phyloP scores from a whole-genome alignment of 139 green algal species.

The Chlamydomonas sphaeroides region DNA sequence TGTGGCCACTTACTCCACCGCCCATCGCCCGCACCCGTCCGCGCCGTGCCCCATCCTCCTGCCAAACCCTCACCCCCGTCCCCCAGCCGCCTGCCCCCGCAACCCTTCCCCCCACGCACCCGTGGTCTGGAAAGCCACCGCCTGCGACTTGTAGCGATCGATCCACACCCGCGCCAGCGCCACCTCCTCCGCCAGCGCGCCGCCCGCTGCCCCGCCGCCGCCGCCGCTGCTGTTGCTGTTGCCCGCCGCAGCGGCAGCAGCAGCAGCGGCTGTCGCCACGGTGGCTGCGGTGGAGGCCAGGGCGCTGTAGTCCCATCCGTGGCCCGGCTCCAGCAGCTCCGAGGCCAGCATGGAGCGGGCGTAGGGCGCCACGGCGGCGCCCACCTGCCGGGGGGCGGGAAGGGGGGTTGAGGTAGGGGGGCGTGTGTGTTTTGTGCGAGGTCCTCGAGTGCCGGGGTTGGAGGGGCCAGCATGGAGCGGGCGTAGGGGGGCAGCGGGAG shows the following conservation, averaged over 20 bases:
- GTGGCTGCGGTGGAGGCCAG: no score
- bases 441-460: background rate
- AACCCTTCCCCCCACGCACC: no score
- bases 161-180: constrained; percentile 13
- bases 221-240: background rate
- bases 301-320: constrained; percentile 60
- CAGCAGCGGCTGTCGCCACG: background rate
- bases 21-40: no score
- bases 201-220: background rate
- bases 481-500: constrained; percentile 32
- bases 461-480: constrained; percentile 16
- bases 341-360: constrained; percentile 31
- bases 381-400: constrained; percentile 1
- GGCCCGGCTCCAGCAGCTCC: constrained; percentile 62
- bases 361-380: constrained; percentile 26
- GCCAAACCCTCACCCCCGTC: no score
- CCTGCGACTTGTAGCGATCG: constrained; percentile 6
- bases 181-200: background rate
- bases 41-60: no score
- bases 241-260: background rate
- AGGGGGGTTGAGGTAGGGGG: no score
- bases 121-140: constrained; percentile 17
- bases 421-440: no score
- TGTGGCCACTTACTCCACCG: no score
- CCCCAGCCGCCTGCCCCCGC: no score